Evolutionary conservation across 2,329 filamentous ascomycete species (phyloP), one percentile per base, ranked within the genome.

Genomic region (Mariannaea sp.): DNA sequence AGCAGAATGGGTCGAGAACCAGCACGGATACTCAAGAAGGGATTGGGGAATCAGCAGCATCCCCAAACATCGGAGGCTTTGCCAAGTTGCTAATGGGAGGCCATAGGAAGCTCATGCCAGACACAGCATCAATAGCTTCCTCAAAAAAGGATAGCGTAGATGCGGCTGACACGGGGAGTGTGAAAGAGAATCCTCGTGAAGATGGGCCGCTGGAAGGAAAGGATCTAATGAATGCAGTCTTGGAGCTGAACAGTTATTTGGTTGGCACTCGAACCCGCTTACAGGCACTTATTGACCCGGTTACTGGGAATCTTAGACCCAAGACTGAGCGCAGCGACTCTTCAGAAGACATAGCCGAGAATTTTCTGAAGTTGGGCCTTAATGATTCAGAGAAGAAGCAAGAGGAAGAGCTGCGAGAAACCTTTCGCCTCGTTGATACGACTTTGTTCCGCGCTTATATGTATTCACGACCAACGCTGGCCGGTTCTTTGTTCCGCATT

Each of bases 371-470:
- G 6, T 75, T 77, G 4, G 67, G 68, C 1, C 68, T 70, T 13
- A 71, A 74, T 35, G 79, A 82, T 5, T 75, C 77, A 1, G 78
- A 85, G 20, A 77, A 81, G 41, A 73, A 90, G 57, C 87, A 90
- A 57, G 85, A 90, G 61, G 77, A 84, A 42, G 86, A 88, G 59
- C 79, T 97, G 2, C 81, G 86, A 10, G 81, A 86, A 30, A 91
- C 88, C 1, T 96, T 94, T 29, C 87, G 84, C 43, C 76, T 97
- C 2, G 91, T 97, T 6, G 94, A 99, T 68, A 99, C 94, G 1
- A 93, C 92, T 1, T 80, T 99, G 0, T 97, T 99, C 77, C 85
- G 93, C 13, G 89, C 91, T 0, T 95, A 96, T 71, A 97, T 99
- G 92, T 91, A 93, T 66, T 91, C 89, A 4, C 87, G 86, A 7